A percentile compares a stretch with the other conserved stretches of the same genome.
Conservation (phyloP, 1,284 basidiomycete species). For the Puccinia coronata region DNA sequence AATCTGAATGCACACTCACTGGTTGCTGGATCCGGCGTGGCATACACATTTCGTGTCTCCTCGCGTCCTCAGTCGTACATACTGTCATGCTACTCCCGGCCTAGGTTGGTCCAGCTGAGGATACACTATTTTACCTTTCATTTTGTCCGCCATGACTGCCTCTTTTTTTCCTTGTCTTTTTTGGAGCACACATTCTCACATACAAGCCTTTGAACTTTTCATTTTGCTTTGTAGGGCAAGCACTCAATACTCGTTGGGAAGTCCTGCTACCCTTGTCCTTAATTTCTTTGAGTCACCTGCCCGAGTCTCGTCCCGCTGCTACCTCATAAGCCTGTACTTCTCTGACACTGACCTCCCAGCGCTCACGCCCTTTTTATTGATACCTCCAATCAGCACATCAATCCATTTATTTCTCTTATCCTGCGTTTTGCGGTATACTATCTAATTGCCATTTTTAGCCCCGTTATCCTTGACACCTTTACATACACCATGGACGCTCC, state of each 20-base stretch:
- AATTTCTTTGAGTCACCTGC: no score
- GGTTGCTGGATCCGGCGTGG: background rate
- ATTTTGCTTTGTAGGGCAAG: background rate
- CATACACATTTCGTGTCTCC: constrained; percentile 17
- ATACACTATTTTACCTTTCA: constrained; percentile 6
- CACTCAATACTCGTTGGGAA: no score
- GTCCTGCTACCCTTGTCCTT: constrained; percentile 25
- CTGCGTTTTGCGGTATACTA: constrained; percentile 20
- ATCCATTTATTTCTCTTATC: constrained; percentile 23
- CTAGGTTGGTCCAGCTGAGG: constrained; percentile 28
- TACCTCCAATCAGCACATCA: constrained; percentile 33
- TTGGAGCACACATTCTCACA: no score
- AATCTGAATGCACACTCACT: constrained; percentile 9
- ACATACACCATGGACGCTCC: constrained; percentile 36
- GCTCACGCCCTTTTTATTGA: constrained; percentile 34
- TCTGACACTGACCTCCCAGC: constrained; percentile 36
- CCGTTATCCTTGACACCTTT: constrained; percentile 21
- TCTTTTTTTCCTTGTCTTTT: no score
- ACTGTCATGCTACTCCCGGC: constrained; percentile 4
- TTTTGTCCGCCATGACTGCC: no score
- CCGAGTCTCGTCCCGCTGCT: background rate
- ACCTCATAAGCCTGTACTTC: constrained; percentile 31
- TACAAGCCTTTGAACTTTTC: no score
- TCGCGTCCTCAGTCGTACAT: background rate
- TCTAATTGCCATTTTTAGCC: constrained; percentile 28